Base-by-base conservation (phyloP, 2,329 filamentous ascomycete genomes). In the Pseudocercospora cruenta region DNA sequence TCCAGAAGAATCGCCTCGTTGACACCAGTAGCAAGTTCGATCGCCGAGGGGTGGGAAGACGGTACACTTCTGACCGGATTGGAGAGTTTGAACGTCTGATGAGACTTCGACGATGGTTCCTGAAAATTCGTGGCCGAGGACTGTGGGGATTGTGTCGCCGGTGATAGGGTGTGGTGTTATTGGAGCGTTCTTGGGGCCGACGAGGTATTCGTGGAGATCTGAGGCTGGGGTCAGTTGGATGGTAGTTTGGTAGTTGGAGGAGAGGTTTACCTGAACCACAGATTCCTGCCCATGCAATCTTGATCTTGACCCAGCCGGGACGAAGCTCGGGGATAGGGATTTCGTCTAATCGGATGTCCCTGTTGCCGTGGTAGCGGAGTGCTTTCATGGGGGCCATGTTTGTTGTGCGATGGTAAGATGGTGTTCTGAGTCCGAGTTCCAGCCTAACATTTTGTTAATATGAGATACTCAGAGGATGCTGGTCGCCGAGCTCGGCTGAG, bases 91-190 rank as follows among this genome's bases (percentile, higher is more conserved):
- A 5, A 65, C 64, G 51, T 80, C 77, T 31, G 47, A 14, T 9
- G 62, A 26, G 47, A 89, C 76, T 69, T 88, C 85, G 4, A 82
- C 80, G 28, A 90, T 78, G 2, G 82, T 81, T 5, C 87, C 88
- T 1, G 83, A 84, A 74, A 89, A 87, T 71, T 90, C 88, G 70
- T 90, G 87, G n/a, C 88, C 87, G 2, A 90, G 77, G 0, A 49
- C 86, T 1, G 88, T 80, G 0, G 87, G 87, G 26, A 86, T 80
- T 0, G 79, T 80, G 65, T 85, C 84, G 10, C 81, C 78, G 0
- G 86, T 89, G 33, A 88, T 73, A 1, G 82, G 81, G 69, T 90
- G 87, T 1, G 86, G 84, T 9, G 75, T 76, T 7, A 69, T 69
- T 0, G 85, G 84, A 45, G 47, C 60, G 26, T 62, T 62, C 22